These are phyloP conservation scores for Prunella vulgaris DNA, from an alignment of 257 asterid genomes.

Conservation along the genomic window DNA sequence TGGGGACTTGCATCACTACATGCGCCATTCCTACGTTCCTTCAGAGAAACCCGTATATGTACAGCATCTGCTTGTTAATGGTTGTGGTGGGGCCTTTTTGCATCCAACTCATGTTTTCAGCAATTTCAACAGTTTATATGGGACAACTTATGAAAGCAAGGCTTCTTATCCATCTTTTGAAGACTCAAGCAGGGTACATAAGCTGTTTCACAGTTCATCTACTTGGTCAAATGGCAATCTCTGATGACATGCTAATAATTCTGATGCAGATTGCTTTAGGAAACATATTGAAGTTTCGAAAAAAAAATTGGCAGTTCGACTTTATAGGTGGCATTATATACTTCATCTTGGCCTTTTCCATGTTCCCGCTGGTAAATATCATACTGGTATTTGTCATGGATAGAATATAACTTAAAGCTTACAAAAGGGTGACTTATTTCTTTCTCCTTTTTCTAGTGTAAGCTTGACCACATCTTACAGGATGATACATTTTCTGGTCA, in stretches of 20 bases:
- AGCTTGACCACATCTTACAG: slow-evolving; percentile 84
- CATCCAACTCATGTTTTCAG: slow-evolving; percentile 97
- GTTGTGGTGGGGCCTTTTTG: slow-evolving; percentile 99
- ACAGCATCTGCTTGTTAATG: slow-evolving; percentile 92
- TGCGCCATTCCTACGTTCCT: slow-evolving; percentile 84
- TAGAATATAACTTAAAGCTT: neutral
- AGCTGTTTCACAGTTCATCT: neutral
- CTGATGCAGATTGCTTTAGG: slow-evolving; percentile 92
- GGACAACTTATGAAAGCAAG: slow-evolving; percentile 72
- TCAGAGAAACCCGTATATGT: slow-evolving; percentile 77
- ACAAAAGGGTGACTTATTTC: slow-evolving; percentile 17
- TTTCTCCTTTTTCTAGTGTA: slow-evolving; percentile 55
- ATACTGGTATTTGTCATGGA: neutral
- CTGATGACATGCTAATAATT: slow-evolving; percentile 4
- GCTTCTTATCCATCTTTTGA: slow-evolving; percentile 91
- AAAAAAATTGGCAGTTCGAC: slow-evolving; percentile 99
- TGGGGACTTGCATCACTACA: slow-evolving; percentile 97
- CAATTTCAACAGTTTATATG: slow-evolving; percentile 54
- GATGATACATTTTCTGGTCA: slow-evolving; percentile 82
- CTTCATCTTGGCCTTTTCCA: slow-evolving; percentile 78
- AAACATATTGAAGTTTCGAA: slow-evolving; percentile 91
- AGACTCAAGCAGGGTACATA: slow-evolving; percentile 92
- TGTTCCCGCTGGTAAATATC: slow-evolving; percentile 86
- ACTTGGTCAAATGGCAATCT: slow-evolving; percentile 1
- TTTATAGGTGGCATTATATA: slow-evolving; percentile 90